A percentile compares a stretch with the other conserved stretches of the same genome.
Evolutionary conservation across 1,139 yeast genomes (phyloP).

Genomic region (Meyerozyma elateridarum): DNA sequence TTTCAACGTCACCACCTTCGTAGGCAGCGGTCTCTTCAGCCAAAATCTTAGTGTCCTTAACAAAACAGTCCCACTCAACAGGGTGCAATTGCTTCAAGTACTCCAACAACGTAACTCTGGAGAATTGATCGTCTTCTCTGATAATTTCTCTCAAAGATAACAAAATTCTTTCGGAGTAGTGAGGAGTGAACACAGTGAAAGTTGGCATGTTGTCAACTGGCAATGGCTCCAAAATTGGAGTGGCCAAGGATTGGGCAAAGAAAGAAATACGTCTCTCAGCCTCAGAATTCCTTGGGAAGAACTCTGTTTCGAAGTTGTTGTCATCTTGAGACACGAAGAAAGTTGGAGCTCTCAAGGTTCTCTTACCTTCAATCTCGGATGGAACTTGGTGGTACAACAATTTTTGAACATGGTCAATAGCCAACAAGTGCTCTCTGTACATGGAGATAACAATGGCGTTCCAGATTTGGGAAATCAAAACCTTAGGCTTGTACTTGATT

Average conservation of each 20-base stretch:
- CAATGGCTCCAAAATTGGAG: conserved; percentile 96
- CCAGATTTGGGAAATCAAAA: conserved; percentile 96
- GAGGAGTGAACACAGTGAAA: conserved; percentile 95
- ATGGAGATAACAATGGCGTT: conserved; percentile 95
- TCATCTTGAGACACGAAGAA: conserved; percentile 98
- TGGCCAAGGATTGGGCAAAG: conserved; percentile 97
- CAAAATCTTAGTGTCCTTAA: conserved; percentile 94
- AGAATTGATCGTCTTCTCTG: conserved; percentile 97
- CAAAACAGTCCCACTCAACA: conserved; percentile 99
- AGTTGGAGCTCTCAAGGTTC: conserved; percentile 97
- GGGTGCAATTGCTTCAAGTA: conserved; percentile 97
- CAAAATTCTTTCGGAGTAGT: conserved; percentile 93
- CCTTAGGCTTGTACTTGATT: conserved; percentile 97
- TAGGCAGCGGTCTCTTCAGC: conserved; percentile 96
- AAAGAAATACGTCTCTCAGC: conserved; percentile 99
- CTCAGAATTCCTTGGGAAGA: conserved; percentile 93
- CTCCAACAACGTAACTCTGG: conserved; percentile 93
- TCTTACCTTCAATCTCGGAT: conserved; percentile 93
- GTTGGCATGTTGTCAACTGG: conserved; percentile 99
- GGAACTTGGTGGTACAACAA: conserved; percentile 97
- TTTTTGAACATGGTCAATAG: conserved; percentile 97
- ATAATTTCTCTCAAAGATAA: conserved; percentile 93
- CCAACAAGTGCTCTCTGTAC: conserved; percentile 97
- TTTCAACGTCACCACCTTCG: conserved; percentile 56
- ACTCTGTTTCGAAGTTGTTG: conserved; percentile 89